A percentile compares a stretch with the other conserved stretches of the same genome.
These are phyloP conservation scores for Raffaelea deltoideospora DNA, from an alignment of 2,329 filamentous ascomycete species.

Conservation along the genomic window DNA sequence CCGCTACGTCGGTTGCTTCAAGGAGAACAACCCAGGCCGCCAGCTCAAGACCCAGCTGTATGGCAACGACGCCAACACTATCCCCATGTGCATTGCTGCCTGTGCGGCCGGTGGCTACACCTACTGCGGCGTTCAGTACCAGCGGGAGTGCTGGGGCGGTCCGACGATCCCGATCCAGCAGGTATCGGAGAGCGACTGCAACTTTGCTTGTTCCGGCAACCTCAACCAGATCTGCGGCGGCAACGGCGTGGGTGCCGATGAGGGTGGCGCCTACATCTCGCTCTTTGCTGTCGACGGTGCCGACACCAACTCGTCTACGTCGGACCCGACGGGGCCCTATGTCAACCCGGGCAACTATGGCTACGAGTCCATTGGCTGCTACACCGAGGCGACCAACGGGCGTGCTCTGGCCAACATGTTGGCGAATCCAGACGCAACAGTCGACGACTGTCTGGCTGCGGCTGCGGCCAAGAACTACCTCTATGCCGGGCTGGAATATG, in stretches of 20 bases:
- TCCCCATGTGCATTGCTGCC: slow-evolving; percentile 26
- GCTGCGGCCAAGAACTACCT: slow-evolving; percentile 17
- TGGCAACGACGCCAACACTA: slow-evolving; percentile 24
- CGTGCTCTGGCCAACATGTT: slow-evolving; percentile 10
- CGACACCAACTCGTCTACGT: slow-evolving; percentile 4
- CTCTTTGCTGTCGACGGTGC: slow-evolving; percentile 25
- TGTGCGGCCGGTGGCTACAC: slow-evolving; percentile 21
- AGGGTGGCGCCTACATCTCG: slow-evolving; percentile 27
- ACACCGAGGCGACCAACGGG: slow-evolving; percentile 11
- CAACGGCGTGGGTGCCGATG: slow-evolving; percentile 21
- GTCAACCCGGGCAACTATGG: slow-evolving; percentile 19
- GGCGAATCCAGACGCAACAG: slow-evolving; percentile 8
- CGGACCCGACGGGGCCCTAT: slow-evolving; percentile 8
- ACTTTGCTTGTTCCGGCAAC: slow-evolving; percentile 33
- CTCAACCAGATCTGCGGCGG: slow-evolving; percentile 37
- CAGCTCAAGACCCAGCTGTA: slow-evolving; percentile 30
- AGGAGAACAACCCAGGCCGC: slow-evolving; percentile 38
- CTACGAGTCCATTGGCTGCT: slow-evolving; percentile 20
- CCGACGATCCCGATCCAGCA: slow-evolving; percentile 26
- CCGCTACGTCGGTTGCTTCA: slow-evolving; percentile 38
- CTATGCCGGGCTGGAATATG: slow-evolving; percentile 36
- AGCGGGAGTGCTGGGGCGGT: slow-evolving; percentile 39
- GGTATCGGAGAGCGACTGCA: slow-evolving; percentile 31
- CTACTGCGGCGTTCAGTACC: slow-evolving; percentile 35
- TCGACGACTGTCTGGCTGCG: slow-evolving; percentile 10